Conservation (phyloP, 345 rosid genomes). For the Boechera retrofracta region DNA sequence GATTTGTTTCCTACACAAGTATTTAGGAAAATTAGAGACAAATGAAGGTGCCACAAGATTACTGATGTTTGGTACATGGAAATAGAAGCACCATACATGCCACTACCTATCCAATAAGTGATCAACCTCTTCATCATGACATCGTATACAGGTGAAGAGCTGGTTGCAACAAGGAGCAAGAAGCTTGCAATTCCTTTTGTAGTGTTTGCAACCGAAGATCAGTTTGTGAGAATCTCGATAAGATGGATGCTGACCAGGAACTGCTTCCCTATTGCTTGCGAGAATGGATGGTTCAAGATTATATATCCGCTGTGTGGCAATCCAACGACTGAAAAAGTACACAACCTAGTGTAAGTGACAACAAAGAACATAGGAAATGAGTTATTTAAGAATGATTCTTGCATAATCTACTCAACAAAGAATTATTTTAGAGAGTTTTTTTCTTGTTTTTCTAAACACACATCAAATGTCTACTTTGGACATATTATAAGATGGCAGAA, state of each 20-base stretch:
- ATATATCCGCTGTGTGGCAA: slow-evolving; percentile 52
- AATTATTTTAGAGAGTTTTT: background rate
- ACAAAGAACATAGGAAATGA: background rate
- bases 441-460: background rate
- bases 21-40: slow-evolving; percentile 17
- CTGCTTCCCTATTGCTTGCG: slow-evolving; percentile 48
- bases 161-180: slow-evolving; percentile 69
- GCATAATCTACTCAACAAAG: background rate
- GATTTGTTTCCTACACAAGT: slow-evolving; percentile 58
- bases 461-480: background rate
- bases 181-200: slow-evolving; percentile 80
- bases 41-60: background rate
- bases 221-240: slow-evolving; percentile 53
- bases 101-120: slow-evolving; percentile 72
- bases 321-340: slow-evolving; percentile 75
- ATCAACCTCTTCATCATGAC: slow-evolving; percentile 83
- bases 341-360: slow-evolving; percentile 41
- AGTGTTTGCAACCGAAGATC: slow-evolving; percentile 77
- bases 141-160: slow-evolving; percentile 72
- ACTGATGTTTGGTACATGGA: background rate
- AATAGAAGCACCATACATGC: background rate
- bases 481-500: background rate
- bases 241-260: slow-evolving; percentile 66
- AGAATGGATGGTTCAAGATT: slow-evolving; percentile 41
- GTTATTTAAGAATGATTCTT: background rate